These are phyloP conservation scores for Cupressus sempervirens DNA, from an alignment of 75 land plant genomes.

Conservation along the genomic window DNA sequence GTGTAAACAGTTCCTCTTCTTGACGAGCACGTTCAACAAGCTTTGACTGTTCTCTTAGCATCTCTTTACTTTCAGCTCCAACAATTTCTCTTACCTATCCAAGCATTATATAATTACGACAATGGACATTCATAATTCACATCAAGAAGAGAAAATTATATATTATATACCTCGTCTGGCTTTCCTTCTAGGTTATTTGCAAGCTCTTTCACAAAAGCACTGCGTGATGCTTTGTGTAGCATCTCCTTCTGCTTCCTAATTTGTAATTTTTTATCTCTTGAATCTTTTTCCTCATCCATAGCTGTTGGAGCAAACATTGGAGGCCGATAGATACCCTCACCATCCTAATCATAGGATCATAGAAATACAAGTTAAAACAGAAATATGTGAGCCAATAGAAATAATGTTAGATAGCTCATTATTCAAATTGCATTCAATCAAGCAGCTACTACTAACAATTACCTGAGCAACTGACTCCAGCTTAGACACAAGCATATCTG, in stretches of 20 bases:
- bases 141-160: conserved; percentile 1
- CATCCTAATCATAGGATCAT: conserved; percentile 31
- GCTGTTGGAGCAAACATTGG: conserved; percentile 81
- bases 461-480: conserved; percentile 48
- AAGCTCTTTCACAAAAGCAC: conserved; percentile 55
- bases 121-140: neutral
- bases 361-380: conserved; percentile 3
- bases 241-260: conserved; percentile 53
- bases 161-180: conserved; percentile 78
- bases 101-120: neutral
- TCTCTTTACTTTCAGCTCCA: conserved; percentile 82
- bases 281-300: conserved; percentile 78
- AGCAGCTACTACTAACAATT: neutral
- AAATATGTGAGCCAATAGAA: neutral
- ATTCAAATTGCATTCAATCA: neutral
- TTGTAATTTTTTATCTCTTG: conserved; percentile 52
- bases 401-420: neutral
- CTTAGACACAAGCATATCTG: conserved; percentile 78
- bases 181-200: conserved; percentile 75
- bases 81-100: conserved; percentile 59
- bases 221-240: conserved; percentile 48
- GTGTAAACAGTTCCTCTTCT: conserved; percentile 88
- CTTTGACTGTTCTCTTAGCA: conserved; percentile 46
- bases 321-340: conserved; percentile 68
- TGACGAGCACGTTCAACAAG: conserved; percentile 52